Percentiles rank a stretch among this genome's conserved stretches.
Evolutionary conservation across 495 filamentous ascomycete species (phyloP).

Genomic region (Neurospora sp.): DNA sequence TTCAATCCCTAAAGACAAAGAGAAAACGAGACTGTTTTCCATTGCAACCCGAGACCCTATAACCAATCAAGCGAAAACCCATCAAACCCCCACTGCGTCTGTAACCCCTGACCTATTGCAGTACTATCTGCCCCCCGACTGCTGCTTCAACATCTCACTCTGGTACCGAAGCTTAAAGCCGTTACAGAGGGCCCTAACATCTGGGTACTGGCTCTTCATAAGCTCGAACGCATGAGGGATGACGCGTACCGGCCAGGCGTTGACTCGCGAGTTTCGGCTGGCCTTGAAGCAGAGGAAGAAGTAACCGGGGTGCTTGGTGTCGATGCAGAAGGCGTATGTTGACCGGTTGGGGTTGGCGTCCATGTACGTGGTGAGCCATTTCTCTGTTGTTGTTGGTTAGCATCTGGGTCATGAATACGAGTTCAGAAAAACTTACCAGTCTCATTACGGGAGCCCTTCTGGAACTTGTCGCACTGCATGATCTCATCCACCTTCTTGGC

Average conservation of each 20-base stretch:
- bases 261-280: slow-evolving; percentile 56
- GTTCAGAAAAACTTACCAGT: slow-evolving; percentile 54
- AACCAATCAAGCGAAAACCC: neutral
- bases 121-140: slow-evolving; percentile 24
- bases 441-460: slow-evolving; percentile 65
- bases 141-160: slow-evolving; percentile 36
- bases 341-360: slow-evolving; percentile 91
- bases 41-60: neutral
- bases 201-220: slow-evolving; percentile 75
- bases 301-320: slow-evolving; percentile 85
- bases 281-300: slow-evolving; percentile 95
- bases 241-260: slow-evolving; percentile 81
- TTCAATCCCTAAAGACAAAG: neutral
- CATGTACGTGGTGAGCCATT: slow-evolving; percentile 90
- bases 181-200: slow-evolving; percentile 91
- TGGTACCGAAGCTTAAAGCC: slow-evolving; percentile 52
- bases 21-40: neutral
- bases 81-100: neutral
- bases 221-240: slow-evolving; percentile 83
- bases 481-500: slow-evolving; percentile 96
- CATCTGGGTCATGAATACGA: neutral
- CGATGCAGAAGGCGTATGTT: slow-evolving; percentile 89
- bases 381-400: slow-evolving; percentile 56
- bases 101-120: neutral
- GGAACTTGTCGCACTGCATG: slow-evolving; percentile 84